phyloP scores from a whole-genome alignment of 2,329 filamentous ascomycete genomes.

The Phoma sp. region DNA sequence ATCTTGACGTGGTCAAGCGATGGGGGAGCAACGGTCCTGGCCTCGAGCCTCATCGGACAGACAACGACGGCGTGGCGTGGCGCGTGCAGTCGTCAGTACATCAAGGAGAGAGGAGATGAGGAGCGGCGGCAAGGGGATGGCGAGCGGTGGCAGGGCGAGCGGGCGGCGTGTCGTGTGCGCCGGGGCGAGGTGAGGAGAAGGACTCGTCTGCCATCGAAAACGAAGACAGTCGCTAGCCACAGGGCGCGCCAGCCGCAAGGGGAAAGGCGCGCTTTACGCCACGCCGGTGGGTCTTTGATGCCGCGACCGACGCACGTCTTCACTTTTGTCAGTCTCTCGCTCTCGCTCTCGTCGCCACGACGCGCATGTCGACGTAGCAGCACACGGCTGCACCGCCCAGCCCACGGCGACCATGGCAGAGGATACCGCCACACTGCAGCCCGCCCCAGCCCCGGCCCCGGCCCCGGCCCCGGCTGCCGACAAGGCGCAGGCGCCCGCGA shows the following conservation, averaged over 20 bases:
- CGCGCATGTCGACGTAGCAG: not conserved
- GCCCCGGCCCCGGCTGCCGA: slow-evolving; percentile 15
- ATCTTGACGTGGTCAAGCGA: slow-evolving; percentile 87
- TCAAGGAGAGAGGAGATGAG: slow-evolving; percentile 25
- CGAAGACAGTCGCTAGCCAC: slow-evolving; percentile 2
- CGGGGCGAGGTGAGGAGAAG: slow-evolving; percentile 13
- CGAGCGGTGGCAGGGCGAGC: slow-evolving; percentile 24
- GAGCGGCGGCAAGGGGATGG: slow-evolving; percentile 23
- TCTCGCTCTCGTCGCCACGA: not conserved
- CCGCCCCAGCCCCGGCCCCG: too few relatives aligned
- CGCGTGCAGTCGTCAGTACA: slow-evolving; percentile 21
- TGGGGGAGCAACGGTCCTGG: slow-evolving; percentile 74
- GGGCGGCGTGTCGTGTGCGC: slow-evolving; percentile 36
- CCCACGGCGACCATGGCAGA: slow-evolving; percentile 32
- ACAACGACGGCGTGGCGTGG: slow-evolving; percentile 46
- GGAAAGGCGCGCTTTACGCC: too few relatives aligned
- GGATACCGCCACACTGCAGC: slow-evolving; percentile 13
- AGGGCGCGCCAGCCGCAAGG: too few relatives aligned
- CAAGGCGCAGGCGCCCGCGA: slow-evolving; percentile 27
- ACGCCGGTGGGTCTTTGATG: too few relatives aligned
- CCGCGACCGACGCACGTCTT: not conserved
- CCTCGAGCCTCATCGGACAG: slow-evolving; percentile 83
- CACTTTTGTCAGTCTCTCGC: too few relatives aligned
- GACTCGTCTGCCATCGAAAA: slow-evolving; percentile 9
- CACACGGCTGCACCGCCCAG: slow-evolving; percentile 1